Evolutionary conservation across 371 early-diverging fungal species (phyloP).

Genomic region (Rhizopus stolonifer): DNA sequence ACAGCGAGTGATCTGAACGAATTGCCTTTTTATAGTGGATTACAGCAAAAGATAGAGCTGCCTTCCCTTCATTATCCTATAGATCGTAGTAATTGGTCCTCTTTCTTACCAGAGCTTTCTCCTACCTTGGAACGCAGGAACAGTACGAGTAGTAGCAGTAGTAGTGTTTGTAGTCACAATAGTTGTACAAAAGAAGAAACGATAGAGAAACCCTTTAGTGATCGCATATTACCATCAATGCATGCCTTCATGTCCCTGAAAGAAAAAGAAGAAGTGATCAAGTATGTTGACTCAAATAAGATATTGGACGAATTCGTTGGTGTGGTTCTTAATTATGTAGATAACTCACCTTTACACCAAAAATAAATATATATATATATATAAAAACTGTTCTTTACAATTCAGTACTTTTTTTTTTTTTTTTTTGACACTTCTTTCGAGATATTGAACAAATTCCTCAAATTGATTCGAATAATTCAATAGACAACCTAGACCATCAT

Average conservation of each 20-base stretch:
- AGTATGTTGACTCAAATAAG: constrained; percentile 28
- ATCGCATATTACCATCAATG: constrained; percentile 29
- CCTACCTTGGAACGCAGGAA: constrained; percentile 35
- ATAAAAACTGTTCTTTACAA: too few species aligned
- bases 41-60: constrained; percentile 47
- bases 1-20: constrained; percentile 20
- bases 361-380: too few species aligned
- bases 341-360: constrained; percentile 23
- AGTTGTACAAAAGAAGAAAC: neutral
- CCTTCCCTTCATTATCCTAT: constrained; percentile 29
- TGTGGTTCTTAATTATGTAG: constrained; percentile 32
- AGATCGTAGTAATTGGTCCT: constrained; percentile 16
- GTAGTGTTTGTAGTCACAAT: constrained; percentile 14
- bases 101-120: constrained; percentile 36
- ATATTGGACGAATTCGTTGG: constrained; percentile 36
- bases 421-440: too few species aligned
- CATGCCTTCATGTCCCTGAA: constrained; percentile 25
- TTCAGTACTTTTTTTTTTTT: too few species aligned
- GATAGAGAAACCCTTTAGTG: constrained; percentile 1
- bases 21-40: constrained; percentile 43
- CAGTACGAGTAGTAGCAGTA: constrained; percentile 36
- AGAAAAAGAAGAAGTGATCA: constrained; percentile 23
- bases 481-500: too few species aligned
- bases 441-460: too few species aligned
- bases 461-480: too few species aligned